phyloP scores from a whole-genome alignment of 2,329 filamentous ascomycete genomes.

The Paecilomyces niveus region DNA sequence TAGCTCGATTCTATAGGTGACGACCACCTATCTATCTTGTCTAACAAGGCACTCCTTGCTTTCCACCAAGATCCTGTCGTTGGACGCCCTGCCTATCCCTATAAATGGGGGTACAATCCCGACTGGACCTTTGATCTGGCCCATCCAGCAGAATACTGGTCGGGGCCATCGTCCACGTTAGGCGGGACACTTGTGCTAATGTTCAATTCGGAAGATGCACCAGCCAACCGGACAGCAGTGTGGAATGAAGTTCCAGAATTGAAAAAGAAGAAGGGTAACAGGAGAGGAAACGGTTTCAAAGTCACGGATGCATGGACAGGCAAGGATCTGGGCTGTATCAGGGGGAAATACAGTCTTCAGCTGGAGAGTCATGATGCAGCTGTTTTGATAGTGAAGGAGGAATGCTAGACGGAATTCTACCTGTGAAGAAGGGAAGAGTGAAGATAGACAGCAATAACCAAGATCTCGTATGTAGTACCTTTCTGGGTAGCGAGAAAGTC shows the following conservation, averaged over 20 bases:
- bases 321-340: slow-evolving; percentile 22
- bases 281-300: slow-evolving; percentile 7
- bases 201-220: slow-evolving; percentile 20
- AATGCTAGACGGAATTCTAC: slow-evolving; percentile 1
- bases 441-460: no score
- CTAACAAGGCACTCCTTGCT: slow-evolving; percentile 32
- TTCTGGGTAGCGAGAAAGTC: no score
- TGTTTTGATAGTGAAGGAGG: slow-evolving; percentile 19
- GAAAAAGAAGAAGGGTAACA: not conserved
- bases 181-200: slow-evolving; percentile 24
- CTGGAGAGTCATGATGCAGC: slow-evolving; percentile 23
- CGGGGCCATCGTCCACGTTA: slow-evolving; percentile 20
- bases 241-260: slow-evolving; percentile 26
- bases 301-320: slow-evolving; percentile 25
- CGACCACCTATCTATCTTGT: slow-evolving; percentile 34
- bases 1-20: slow-evolving; percentile 30
- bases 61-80: slow-evolving; percentile 43
- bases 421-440: not conserved
- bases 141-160: slow-evolving; percentile 31
- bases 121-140: slow-evolving; percentile 26
- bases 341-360: slow-evolving; percentile 13
- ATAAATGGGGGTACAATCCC: slow-evolving; percentile 29
- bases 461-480: no score
- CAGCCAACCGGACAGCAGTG: slow-evolving; percentile 15
- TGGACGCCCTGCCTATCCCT: slow-evolving; percentile 38